A percentile compares a stretch with the other conserved stretches of the same genome.
phyloP scores from a whole-genome alignment of 2,329 filamentous ascomycete genomes.

The Exophiala sp. region DNA sequence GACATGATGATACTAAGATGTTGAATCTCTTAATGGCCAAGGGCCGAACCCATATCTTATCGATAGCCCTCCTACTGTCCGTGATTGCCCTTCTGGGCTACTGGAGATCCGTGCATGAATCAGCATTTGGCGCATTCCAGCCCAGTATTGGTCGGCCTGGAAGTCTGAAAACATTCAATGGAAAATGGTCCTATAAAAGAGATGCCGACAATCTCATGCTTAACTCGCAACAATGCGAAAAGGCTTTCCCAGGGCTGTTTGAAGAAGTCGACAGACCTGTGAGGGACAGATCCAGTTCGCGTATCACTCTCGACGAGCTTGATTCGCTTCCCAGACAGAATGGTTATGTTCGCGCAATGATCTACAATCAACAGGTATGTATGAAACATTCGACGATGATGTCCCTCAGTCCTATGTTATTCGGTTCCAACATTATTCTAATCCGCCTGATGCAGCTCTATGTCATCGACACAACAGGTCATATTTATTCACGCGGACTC shows the following conservation, averaged over 20 bases:
- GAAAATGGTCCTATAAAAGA: conserved; percentile 22
- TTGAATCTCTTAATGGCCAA: no score
- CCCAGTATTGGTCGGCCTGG: conserved; percentile 2
- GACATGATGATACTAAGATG: no score
- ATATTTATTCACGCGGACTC: conserved; percentile 32
- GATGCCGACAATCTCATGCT: conserved; percentile 29
- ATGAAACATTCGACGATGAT: not conserved
- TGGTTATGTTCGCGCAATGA: conserved; percentile 35
- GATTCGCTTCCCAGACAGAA: conserved; percentile 26
- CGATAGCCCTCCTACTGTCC: no score
- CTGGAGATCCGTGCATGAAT: conserved; percentile 3
- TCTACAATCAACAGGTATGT: conserved; percentile 34
- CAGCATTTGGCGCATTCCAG: not conserved
- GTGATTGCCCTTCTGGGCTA: no score
- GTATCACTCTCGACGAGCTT: conserved; percentile 25
- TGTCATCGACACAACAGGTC: conserved; percentile 34
- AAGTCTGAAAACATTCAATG: conserved; percentile 7
- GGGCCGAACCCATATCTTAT: no score
- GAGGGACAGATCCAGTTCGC: conserved; percentile 15
- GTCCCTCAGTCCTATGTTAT: not conserved
- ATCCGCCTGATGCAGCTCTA: conserved; percentile 31
- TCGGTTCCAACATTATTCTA: not conserved
- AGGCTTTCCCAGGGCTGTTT: conserved; percentile 30
- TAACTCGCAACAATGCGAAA: conserved; percentile 26
- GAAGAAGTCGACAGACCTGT: conserved; percentile 28